Base-by-base conservation (phyloP, 805 yeast species). In the Debaryomyces tyrocola region DNA sequence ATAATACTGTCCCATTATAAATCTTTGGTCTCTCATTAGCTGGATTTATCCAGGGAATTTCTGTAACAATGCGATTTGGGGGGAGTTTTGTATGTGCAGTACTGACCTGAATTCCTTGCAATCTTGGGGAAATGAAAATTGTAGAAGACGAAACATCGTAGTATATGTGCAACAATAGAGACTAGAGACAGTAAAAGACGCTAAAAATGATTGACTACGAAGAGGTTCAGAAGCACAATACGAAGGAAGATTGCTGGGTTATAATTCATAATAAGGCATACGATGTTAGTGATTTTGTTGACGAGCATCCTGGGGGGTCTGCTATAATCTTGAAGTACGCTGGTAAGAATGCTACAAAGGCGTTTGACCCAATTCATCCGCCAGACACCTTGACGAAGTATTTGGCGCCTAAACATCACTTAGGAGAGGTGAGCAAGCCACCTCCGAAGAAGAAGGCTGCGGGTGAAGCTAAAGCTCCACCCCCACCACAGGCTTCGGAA, bases 281-380 rank as follows among this genome's bases (percentile, higher is more conserved):
- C 60, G 88, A 90, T 60, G 79, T 90, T 48, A 82, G 94, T 0
- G 80, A 79, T 43, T 82, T 82, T 53, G 56, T 78, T 31, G 71
- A 70, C 17, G 72, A 77, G 37, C 87, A 82, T 55, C 87, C 87
- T 9, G 87, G 87, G 28, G 87, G 87, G 3, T 57, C 75, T 15
- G 73, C 69, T 4, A 75, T 82, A 44, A 79, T 82, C 31, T 63
- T 78, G 45, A 79, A 78, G 58, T 82, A 62, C 57, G 70, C 73
- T n/a, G 76, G 78, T 1, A 65, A 64, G 46, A 75, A 70, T 50
- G 96, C 92, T 9, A 85, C 94, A 6, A 83, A 85, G 56, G 82
- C 88, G 8, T 92, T 90, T 60, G 88, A 85, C 48, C 96, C 96
- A 15, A 77, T 92, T 49, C 99, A 92, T 65, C 94, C 98, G 0